Evolutionary conservation across 2,329 filamentous ascomycete genomes (phyloP).

Genomic region (Grosmannia clavigera): DNA sequence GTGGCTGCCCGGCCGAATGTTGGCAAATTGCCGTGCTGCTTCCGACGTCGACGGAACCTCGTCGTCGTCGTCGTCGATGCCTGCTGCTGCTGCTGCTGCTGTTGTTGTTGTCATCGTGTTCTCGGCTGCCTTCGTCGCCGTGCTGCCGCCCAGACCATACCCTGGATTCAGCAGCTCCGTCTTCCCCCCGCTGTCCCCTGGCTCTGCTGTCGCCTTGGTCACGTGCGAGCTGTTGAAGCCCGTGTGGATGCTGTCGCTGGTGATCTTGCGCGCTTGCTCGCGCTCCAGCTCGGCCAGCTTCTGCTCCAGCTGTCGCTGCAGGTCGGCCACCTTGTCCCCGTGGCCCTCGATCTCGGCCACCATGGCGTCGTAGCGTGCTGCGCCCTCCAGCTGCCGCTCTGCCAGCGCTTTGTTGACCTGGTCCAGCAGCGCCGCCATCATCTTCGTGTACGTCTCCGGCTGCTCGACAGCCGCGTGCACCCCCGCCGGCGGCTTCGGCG

Average conservation of each 20-base stretch:
- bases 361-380: constrained; percentile 61
- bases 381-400: constrained; percentile 33
- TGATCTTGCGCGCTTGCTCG: constrained; percentile 81
- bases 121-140: constrained; percentile 1
- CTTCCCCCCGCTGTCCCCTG: constrained; percentile 11
- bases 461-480: constrained; percentile 58
- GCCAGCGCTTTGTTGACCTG: constrained; percentile 80
- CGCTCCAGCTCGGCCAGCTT: constrained; percentile 75
- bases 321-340: constrained; percentile 59
- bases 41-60: constrained; percentile 65
- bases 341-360: constrained; percentile 67
- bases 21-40: constrained; percentile 67
- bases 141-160: constrained; percentile 14
- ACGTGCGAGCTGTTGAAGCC: constrained; percentile 86
- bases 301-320: constrained; percentile 62
- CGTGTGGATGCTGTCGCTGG: constrained; percentile 76
- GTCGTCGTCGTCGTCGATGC: constrained; percentile 41
- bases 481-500: constrained; percentile 62
- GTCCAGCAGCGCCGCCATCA: constrained; percentile 95
- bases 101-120: constrained; percentile 10
- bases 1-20: constrained; percentile 67
- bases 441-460: constrained; percentile 81
- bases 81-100: constrained; percentile 12
- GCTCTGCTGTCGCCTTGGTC: constrained; percentile 34
- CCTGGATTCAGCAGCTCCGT: constrained; percentile 70